Evolutionary conservation across 2,329 filamentous ascomycete species (phyloP).

Genomic region (Chalara sp.): DNA sequence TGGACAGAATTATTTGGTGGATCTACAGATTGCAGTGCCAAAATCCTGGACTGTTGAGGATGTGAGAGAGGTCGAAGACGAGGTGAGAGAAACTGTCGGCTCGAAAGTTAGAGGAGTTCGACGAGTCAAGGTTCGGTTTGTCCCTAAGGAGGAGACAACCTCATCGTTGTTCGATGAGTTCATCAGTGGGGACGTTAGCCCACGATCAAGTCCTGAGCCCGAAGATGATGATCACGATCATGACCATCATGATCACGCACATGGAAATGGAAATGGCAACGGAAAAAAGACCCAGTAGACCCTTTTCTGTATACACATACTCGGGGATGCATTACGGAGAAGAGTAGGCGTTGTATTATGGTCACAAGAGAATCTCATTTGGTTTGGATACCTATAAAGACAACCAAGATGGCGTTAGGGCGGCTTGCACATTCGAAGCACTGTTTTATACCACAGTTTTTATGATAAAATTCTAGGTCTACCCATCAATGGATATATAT

Average conservation of each 20-base stretch:
- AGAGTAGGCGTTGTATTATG: conserved; percentile 2
- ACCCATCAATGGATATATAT: no score
- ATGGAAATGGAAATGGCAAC: conserved; percentile 29
- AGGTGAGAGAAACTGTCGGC: conserved; percentile 66
- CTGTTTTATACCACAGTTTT: no score
- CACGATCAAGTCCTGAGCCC: conserved; percentile 51
- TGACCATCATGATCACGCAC: conserved; percentile 34
- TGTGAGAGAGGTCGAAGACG: conserved; percentile 63
- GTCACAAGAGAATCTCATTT: no score
- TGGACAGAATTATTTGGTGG: conserved; percentile 92
- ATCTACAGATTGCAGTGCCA: conserved; percentile 79
- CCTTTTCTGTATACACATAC: neutral
- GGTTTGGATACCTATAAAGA: no score
- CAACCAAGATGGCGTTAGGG: no score
- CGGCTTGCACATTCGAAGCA: no score
- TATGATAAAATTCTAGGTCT: no score
- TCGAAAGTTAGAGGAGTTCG: conserved; percentile 76
- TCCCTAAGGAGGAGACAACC: conserved; percentile 55
- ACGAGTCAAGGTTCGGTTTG: conserved; percentile 77
- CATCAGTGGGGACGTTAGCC: conserved; percentile 56
- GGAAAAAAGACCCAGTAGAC: conserved; percentile 22
- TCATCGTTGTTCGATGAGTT: conserved; percentile 71
- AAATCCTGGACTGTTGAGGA: conserved; percentile 68
- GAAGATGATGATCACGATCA: conserved; percentile 43
- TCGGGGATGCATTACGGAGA: neutral